Percentiles rank a stretch among this genome's conserved stretches.
These are phyloP conservation scores for Sclerotiophoma versabilis DNA, from an alignment of 2,329 filamentous ascomycete genomes.

Conservation along the genomic window DNA sequence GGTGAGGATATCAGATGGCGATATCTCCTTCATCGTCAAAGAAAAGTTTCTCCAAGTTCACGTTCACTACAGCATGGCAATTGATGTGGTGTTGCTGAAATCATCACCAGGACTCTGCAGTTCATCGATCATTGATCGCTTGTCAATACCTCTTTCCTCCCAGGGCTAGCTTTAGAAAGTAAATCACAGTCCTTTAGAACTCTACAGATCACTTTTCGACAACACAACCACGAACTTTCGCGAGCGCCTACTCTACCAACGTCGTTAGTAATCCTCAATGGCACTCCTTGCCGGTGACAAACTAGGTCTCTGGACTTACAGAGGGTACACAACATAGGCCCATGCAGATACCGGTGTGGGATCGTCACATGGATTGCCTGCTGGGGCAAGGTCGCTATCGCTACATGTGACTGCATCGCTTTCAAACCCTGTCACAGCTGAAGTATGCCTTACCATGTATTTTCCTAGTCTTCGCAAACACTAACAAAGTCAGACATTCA, in stretches of 20 bases:
- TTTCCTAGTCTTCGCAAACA: background rate
- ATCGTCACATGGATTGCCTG: background rate
- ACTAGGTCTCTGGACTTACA: background rate
- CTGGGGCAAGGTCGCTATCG: background rate
- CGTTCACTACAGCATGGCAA: background rate
- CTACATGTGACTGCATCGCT: background rate
- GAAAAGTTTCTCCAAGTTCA: background rate
- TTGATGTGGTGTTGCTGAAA: background rate
- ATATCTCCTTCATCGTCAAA: conserved; percentile 1
- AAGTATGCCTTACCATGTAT: conserved; percentile 8
- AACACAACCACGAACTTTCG: background rate
- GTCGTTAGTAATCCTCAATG: background rate
- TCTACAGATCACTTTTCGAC: background rate
- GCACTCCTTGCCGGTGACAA: background rate
- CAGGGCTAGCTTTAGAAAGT: background rate
- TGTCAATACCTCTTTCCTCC: background rate
- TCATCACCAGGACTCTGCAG: background rate
- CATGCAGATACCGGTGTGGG: conserved; percentile 1
- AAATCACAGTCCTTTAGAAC: conserved; percentile 6
- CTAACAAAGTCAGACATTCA: background rate
- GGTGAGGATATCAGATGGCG: conserved; percentile 8
- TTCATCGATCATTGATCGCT: background rate
- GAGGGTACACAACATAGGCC: background rate
- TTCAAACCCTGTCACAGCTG: background rate
- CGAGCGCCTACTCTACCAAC: background rate